These are phyloP conservation scores for Cercophora sp. DNA, from an alignment of 495 filamentous ascomycete species.

Conservation along the genomic window DNA sequence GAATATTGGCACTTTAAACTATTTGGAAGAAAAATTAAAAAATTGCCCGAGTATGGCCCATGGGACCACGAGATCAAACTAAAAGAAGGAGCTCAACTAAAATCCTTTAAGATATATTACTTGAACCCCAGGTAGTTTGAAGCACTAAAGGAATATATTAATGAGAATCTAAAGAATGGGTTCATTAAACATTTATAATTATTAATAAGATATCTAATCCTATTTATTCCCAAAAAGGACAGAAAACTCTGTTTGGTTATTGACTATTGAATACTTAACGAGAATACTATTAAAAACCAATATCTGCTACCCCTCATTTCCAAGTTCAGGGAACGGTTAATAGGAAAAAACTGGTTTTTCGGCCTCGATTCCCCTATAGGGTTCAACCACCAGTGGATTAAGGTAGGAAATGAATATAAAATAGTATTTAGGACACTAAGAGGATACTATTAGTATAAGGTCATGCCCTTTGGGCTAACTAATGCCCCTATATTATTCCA, in stretches of 20 bases:
- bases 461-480: slow-evolving; percentile 33
- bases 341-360: background rate
- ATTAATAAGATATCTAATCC: background rate
- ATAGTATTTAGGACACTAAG: slow-evolving; percentile 31
- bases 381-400: no score
- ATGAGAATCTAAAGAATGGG: background rate
- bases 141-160: slow-evolving; percentile 1
- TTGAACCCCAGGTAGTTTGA: background rate
- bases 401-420: slow-evolving; percentile 27
- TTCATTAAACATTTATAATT: background rate
- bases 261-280: no score
- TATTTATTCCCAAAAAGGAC: background rate
- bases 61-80: background rate
- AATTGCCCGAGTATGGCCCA: no score
- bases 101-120: background rate
- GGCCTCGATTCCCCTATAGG: background rate
- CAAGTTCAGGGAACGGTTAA: no score
- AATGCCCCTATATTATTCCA: slow-evolving; percentile 25
- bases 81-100: background rate
- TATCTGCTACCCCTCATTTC: no score
- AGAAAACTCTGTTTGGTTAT: background rate
- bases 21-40: no score
- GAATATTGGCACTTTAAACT: no score
- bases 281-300: no score
- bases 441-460: slow-evolving; percentile 27